Percentiles rank a stretch among this genome's conserved stretches.
Evolutionary conservation across 495 filamentous ascomycete species (phyloP).

Genomic region (Darksidea phi): DNA sequence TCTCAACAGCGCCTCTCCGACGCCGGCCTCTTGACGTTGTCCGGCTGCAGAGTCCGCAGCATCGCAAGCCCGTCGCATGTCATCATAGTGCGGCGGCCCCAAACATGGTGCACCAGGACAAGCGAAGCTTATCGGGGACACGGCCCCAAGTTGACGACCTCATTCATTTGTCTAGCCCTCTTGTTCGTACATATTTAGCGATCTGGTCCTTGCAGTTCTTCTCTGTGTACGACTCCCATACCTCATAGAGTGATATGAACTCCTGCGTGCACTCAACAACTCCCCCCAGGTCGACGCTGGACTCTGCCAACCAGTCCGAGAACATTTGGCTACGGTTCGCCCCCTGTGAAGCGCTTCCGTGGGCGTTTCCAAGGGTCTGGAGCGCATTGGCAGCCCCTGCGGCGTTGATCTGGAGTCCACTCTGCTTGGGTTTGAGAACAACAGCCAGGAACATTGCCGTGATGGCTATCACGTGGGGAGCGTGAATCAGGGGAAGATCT

Average conservation of each 20-base stretch:
- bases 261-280: slow-evolving; percentile 94
- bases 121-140: slow-evolving; percentile 1
- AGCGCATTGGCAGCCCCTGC: slow-evolving; percentile 34
- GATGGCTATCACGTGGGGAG: slow-evolving; percentile 86
- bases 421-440: slow-evolving; percentile 64
- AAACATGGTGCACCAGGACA: background rate
- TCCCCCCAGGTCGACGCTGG: slow-evolving; percentile 85
- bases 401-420: slow-evolving; percentile 44
- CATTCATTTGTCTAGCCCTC: slow-evolving; percentile 71
- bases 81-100: slow-evolving; percentile 16
- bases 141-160: slow-evolving; percentile 4
- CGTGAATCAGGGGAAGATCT: slow-evolving; percentile 81
- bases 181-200: slow-evolving; percentile 76
- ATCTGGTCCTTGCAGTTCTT: slow-evolving; percentile 77
- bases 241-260: slow-evolving; percentile 90
- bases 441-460: slow-evolving; percentile 86
- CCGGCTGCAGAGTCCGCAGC: background rate
- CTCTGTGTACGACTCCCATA: slow-evolving; percentile 86
- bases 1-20: background rate
- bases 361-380: slow-evolving; percentile 29
- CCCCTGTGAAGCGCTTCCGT: slow-evolving; percentile 12
- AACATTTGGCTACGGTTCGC: slow-evolving; percentile 68
- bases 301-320: slow-evolving; percentile 84
- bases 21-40: background rate
- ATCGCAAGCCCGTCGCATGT: slow-evolving; percentile 6